Evolutionary conservation across 2,329 filamentous ascomycete genomes (phyloP), one percentile per base, ranked within the genome.

Genomic region (Trematosphaeria pertusa): DNA sequence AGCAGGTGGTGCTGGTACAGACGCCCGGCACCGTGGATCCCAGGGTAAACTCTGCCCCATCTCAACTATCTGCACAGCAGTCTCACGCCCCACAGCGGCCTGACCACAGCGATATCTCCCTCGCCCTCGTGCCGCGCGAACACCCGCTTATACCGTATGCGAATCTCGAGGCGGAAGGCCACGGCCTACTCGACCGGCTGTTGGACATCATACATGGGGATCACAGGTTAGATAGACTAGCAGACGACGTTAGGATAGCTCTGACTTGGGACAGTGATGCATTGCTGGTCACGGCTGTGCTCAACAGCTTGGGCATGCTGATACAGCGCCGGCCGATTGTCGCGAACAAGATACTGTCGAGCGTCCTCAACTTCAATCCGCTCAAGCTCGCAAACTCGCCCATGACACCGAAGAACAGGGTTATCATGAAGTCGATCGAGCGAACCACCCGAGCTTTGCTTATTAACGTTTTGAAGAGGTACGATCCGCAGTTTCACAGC

Each of bases 341-440:
- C 48, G 86, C 89, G 22, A 91, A 85, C 73, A 92, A 94, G 67
- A 94, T 97, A 52, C 73, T 97, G 55, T 89, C 87, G 65, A 85
- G 90, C 12, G 80, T 97, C 21, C 79, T 99, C 57, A 91, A 86
- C 70, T 99, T 97, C 80, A 96, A 96, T 65, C 94, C 94, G 0
- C 76, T 97, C 34, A 91, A 88, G 71, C 82, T 90, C 55, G 89
- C 88, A 46, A 87, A 84, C 61, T 84, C 85, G 2, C 86, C 88
- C 3, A 83, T 95, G 77, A 93, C 88, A 0, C 82, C 90, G 2
- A 90, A 86, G 65, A 82, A 84, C 38, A 91, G 88, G 60, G 87
- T 99, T 49, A 84, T 93, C 61, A 82, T 96, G 51, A 91, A 87
- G 72, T 97, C 93, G 4, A 94, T 99, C 85, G 93, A 97, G 71